Conservation (phyloP, 129 eudicot species). For the Daucus carota region DNA sequence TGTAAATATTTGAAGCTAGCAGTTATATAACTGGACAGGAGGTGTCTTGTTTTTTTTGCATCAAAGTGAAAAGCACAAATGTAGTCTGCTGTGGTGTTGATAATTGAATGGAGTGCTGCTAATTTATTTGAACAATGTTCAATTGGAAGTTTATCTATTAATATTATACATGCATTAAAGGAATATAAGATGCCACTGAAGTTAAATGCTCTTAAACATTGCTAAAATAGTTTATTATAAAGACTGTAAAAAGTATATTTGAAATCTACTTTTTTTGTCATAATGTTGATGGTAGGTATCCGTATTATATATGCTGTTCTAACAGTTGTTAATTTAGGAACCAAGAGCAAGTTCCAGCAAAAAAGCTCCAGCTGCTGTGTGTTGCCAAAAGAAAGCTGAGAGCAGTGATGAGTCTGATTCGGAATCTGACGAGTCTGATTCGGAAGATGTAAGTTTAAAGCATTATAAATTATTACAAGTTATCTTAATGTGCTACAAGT, state of each 20-base stretch:
- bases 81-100: background rate
- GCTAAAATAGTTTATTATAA: background rate
- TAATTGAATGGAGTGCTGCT: background rate
- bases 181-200: background rate
- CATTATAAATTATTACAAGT: too few relatives aligned
- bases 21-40: background rate
- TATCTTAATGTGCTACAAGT: too few relatives aligned
- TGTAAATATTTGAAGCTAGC: too few relatives aligned
- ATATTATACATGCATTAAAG: background rate
- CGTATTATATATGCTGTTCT: background rate
- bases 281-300: background rate
- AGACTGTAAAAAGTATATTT: background rate
- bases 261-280: background rate
- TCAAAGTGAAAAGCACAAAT: background rate
- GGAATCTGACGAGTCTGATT: slow-evolving; percentile 13
- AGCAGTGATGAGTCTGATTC: slow-evolving; percentile 17
- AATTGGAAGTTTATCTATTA: background rate
- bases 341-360: slow-evolving; percentile 5
- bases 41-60: background rate
- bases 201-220: background rate
- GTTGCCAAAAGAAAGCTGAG: slow-evolving; percentile 2
- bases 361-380: slow-evolving; percentile 12
- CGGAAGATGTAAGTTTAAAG: slow-evolving; percentile 14
- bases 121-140: background rate
- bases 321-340: background rate